phyloP scores from a whole-genome alignment of 305 asterid species.

The Fraxinus albicans region DNA sequence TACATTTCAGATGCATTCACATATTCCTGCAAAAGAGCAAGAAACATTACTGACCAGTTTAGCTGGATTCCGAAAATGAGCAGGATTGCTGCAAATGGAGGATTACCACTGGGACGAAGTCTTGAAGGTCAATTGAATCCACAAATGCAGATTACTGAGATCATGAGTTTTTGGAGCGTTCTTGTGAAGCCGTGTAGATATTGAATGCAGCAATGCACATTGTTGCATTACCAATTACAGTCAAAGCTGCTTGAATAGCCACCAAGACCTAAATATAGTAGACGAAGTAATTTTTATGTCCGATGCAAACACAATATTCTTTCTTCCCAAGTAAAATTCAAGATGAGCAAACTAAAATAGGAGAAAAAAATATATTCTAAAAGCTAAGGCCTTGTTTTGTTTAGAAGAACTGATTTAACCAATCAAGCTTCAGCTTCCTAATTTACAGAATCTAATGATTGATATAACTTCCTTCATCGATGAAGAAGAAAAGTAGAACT shows the following conservation, averaged over 20 bases:
- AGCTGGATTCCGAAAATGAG: not conserved
- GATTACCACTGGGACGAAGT: conserved; percentile 16
- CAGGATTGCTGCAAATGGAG: conserved; percentile 4
- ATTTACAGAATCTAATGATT: not conserved
- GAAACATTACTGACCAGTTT: conserved; percentile 12
- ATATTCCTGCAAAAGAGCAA: conserved; percentile 17
- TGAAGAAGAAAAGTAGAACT: not conserved
- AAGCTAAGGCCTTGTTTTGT: not conserved
- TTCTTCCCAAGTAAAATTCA: not conserved
- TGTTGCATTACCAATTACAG: conserved; percentile 75
- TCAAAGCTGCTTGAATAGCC: conserved; percentile 89
- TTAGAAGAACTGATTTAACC: not conserved
- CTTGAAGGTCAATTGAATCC: conserved; percentile 7
- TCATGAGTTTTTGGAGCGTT: conserved; percentile 50
- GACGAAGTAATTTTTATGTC: not conserved
- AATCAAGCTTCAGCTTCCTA: not conserved
- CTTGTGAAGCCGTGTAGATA: conserved; percentile 57
- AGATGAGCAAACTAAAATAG: not conserved
- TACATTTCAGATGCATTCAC: conserved; percentile 10
- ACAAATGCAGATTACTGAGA: not conserved
- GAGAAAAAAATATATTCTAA: not conserved
- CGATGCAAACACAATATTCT: not conserved
- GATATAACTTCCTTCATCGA: not conserved
- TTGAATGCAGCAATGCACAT: conserved; percentile 94
- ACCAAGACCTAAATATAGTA: conserved; percentile 59